These are phyloP conservation scores for Mortierella sp. DNA, from an alignment of 371 early-diverging fungal species.

Conservation along the genomic window DNA sequence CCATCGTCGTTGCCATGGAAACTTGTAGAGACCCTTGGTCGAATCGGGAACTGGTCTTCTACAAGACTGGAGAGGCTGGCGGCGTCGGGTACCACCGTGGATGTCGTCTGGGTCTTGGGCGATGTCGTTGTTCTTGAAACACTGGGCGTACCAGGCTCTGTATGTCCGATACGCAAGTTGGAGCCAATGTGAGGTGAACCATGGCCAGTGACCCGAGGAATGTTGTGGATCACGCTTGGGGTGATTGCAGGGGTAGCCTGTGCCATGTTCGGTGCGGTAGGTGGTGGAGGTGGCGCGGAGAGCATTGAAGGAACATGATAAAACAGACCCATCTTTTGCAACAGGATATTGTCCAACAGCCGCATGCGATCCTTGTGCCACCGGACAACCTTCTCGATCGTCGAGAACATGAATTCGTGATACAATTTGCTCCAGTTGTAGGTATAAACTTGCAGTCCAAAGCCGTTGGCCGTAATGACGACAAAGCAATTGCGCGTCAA, in stretches of 20 bases:
- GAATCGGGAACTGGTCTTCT: constrained; percentile 50
- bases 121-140: constrained; percentile 33
- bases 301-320: constrained; percentile 59
- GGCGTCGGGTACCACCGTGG: constrained; percentile 18
- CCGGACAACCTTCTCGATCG: constrained; percentile 53
- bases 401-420: constrained; percentile 65
- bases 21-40: constrained; percentile 29
- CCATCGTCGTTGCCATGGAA: constrained; percentile 32
- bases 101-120: constrained; percentile 23
- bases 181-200: constrained; percentile 44
- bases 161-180: constrained; percentile 20
- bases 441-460: constrained; percentile 64
- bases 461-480: constrained; percentile 63
- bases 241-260: constrained; percentile 17
- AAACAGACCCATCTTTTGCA: constrained; percentile 79
- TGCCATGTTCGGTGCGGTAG: constrained; percentile 6
- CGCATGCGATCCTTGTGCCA: constrained; percentile 67
- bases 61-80: constrained; percentile 33
- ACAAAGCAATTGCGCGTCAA: constrained; percentile 67
- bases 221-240: constrained; percentile 14
- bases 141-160: constrained; percentile 28
- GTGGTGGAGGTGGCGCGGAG: constrained; percentile 13
- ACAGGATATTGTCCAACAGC: constrained; percentile 65
- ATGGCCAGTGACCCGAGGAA: constrained; percentile 24
- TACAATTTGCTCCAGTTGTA: constrained; percentile 75